Conservation (phyloP, 2,329 filamentous ascomycete genomes). For the Cryoendolithus antarcticus region DNA sequence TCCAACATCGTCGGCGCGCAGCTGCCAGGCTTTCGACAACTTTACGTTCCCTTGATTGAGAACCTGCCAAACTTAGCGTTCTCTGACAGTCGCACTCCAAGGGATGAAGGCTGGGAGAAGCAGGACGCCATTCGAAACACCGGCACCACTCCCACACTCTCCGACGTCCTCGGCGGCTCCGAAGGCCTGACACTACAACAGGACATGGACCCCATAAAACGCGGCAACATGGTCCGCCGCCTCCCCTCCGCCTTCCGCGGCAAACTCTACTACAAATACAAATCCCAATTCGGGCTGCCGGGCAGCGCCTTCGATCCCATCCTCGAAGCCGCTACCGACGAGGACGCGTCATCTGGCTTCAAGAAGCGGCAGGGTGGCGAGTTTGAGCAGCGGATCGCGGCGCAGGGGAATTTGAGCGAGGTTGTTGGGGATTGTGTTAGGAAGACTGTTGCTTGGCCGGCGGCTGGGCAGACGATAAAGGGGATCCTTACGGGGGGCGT, state of each 20-base stretch:
- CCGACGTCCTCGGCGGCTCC: slow-evolving; percentile 35
- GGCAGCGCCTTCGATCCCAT: slow-evolving; percentile 72
- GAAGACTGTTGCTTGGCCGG: slow-evolving; percentile 86
- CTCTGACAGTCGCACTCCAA: slow-evolving; percentile 47
- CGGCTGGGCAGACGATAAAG: slow-evolving; percentile 77
- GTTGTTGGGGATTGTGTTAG: slow-evolving; percentile 67
- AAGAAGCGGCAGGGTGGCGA: slow-evolving; percentile 64
- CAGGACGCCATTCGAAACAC: slow-evolving; percentile 25
- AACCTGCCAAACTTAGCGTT: slow-evolving; percentile 83
- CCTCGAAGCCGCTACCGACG: slow-evolving; percentile 63
- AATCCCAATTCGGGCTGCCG: slow-evolving; percentile 78
- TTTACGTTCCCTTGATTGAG: slow-evolving; percentile 81
- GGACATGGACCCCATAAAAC: slow-evolving; percentile 82
- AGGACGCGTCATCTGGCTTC: slow-evolving; percentile 52
- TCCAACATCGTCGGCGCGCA: slow-evolving; percentile 89
- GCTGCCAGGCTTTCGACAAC: slow-evolving; percentile 75
- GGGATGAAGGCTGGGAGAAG: slow-evolving; percentile 28
- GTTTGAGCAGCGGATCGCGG: slow-evolving; percentile 79
- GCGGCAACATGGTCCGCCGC: slow-evolving; percentile 92
- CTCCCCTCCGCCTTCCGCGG: slow-evolving; percentile 76
- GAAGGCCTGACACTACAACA: slow-evolving; percentile 62
- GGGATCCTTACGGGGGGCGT: slow-evolving; percentile 68
- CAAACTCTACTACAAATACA: slow-evolving; percentile 89
- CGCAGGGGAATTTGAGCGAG: slow-evolving; percentile 54
- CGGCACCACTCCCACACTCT: slow-evolving; percentile 41